Evolutionary conservation across 2,329 filamentous ascomycete species (phyloP).

Genomic region (Fusarium mangiferae): DNA sequence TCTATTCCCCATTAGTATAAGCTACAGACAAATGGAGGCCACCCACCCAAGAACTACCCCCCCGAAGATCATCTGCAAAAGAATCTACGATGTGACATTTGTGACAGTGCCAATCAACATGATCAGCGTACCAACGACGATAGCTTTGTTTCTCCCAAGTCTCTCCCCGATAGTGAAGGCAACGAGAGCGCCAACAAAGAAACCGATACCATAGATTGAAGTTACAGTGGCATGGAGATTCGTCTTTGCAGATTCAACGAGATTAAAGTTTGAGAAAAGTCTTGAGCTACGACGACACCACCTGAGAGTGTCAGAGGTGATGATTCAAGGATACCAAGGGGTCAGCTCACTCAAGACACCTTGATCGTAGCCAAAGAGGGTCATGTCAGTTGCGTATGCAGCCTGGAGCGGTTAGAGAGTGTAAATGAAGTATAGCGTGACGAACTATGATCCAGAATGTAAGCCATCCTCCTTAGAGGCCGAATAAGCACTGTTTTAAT

Average conservation of each 20-base stretch:
- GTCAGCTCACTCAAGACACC: background rate
- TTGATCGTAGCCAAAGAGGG: constrained; percentile 20
- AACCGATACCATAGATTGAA: constrained; percentile 27
- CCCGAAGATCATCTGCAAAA: too few relatives aligned
- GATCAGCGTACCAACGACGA: too few relatives aligned
- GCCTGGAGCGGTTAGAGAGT: background rate
- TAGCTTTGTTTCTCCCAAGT: too few relatives aligned
- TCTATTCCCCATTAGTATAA: background rate
- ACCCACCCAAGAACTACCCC: too few relatives aligned
- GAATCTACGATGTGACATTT: too few relatives aligned
- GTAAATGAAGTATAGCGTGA: too few relatives aligned
- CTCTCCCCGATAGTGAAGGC: too few relatives aligned
- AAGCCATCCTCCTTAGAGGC: constrained; percentile 25
- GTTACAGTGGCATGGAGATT: constrained; percentile 25
- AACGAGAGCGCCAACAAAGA: constrained; percentile 8
- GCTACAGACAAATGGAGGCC: too few relatives aligned
- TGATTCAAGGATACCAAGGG: too few relatives aligned
- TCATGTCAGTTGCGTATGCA: constrained; percentile 26
- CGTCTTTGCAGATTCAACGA: constrained; percentile 17
- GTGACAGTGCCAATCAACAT: too few relatives aligned
- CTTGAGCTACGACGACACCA: constrained; percentile 19
- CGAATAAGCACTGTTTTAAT: constrained; percentile 12
- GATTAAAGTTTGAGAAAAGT: background rate
- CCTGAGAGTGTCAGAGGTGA: background rate
- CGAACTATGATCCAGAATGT: constrained; percentile 29